These are phyloP conservation scores for Pinus taeda DNA, from an alignment of 75 land plant species.

Conservation along the genomic window DNA sequence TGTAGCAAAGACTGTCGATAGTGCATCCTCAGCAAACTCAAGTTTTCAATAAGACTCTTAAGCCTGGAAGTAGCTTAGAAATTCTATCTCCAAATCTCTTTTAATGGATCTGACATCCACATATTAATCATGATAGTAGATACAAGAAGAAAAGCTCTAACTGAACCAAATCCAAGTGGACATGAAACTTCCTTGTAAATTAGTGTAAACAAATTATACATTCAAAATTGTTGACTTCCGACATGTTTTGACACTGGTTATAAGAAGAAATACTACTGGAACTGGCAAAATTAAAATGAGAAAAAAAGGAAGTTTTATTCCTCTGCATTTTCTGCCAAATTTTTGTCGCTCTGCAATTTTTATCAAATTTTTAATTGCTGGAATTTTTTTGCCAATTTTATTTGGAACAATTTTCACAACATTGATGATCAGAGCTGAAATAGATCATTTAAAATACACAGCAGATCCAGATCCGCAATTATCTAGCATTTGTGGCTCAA, in stretches of 20 bases:
- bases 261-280: no score
- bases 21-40: background rate
- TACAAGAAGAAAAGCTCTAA: background rate
- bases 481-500: no score
- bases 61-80: no score
- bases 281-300: no score
- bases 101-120: background rate
- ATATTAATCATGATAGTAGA: background rate
- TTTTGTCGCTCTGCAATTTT: no score
- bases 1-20: background rate
- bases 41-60: background rate
- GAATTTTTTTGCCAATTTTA: no score
- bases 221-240: background rate
- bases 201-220: background rate
- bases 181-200: background rate
- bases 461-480: slow-evolving; percentile 4
- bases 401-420: background rate
- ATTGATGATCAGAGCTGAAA: background rate
- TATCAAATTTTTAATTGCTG: no score
- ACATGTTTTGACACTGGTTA: background rate
- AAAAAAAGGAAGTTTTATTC: no score
- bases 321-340: no score
- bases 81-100: background rate
- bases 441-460: background rate
- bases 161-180: background rate